Evolutionary conservation across 2,329 filamentous ascomycete genomes (phyloP).

Genomic region (Ophiosphaerella korrae): DNA sequence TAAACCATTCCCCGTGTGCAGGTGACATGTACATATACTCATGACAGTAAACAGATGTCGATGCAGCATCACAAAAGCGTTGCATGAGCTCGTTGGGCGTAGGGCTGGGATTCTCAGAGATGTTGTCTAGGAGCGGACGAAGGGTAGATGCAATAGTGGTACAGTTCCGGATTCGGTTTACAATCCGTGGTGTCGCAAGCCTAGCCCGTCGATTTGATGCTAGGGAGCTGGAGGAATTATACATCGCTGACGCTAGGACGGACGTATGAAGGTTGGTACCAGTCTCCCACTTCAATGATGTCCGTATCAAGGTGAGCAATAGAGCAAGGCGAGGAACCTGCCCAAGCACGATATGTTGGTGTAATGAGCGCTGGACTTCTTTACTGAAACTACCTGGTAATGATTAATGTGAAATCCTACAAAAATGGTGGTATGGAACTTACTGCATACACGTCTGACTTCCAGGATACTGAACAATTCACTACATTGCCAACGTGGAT

Average conservation of each 20-base stretch:
- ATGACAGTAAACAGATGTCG: neutral
- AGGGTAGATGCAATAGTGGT: neutral
- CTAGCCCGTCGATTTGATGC: neutral
- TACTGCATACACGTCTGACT: slow-evolving; percentile 3
- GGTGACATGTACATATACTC: slow-evolving; percentile 2
- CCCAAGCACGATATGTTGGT: neutral
- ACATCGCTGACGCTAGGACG: slow-evolving; percentile 6
- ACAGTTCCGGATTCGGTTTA: slow-evolving; percentile 3
- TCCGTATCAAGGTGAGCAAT: neutral
- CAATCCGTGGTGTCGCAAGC: neutral
- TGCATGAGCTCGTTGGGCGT: neutral
- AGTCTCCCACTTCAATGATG: neutral
- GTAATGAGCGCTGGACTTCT: slow-evolving; percentile 1
- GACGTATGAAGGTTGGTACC: neutral
- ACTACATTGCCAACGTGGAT: neutral
- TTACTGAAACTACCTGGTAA: slow-evolving; percentile 1
- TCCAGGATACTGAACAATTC: neutral
- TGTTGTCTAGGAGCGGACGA: neutral
- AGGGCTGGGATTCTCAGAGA: neutral
- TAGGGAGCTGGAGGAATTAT: neutral
- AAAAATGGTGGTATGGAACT: neutral
- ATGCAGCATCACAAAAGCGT: neutral
- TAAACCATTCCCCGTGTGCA: neutral
- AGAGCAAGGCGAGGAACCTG: slow-evolving; percentile 1
- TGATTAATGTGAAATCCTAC: neutral